Conservation (phyloP, 768 basidiomycete species). For the Naganishia vaughanmartiniae region DNA sequence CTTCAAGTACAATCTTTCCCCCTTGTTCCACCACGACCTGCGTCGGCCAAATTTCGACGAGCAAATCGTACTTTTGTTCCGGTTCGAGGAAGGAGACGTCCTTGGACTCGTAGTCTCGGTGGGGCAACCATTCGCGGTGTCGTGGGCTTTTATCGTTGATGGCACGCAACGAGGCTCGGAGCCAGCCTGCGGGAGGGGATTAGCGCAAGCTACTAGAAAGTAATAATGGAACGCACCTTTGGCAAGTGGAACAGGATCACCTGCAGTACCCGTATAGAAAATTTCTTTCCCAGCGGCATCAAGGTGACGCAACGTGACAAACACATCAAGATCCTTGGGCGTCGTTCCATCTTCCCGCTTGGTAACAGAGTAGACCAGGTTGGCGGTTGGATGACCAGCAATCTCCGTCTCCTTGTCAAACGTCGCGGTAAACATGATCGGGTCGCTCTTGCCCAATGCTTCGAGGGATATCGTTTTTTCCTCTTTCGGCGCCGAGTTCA, state of each 20-base stretch:
- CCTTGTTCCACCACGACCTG: slow-evolving; percentile 36
- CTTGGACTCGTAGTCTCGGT: slow-evolving; percentile 37
- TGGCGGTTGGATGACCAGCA: slow-evolving; percentile 37
- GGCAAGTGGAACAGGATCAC: slow-evolving; percentile 37
- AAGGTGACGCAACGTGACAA: slow-evolving; percentile 38
- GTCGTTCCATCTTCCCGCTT: slow-evolving; percentile 31
- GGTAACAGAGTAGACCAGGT: slow-evolving; percentile 29
- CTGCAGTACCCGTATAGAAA: slow-evolving; percentile 40
- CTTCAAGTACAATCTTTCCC: slow-evolving; percentile 33
- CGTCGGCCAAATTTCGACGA: slow-evolving; percentile 47
- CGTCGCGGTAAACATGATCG: slow-evolving; percentile 29
- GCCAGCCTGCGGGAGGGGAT: slow-evolving; percentile 34
- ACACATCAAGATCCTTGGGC: slow-evolving; percentile 40
- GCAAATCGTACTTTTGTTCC: slow-evolving; percentile 30
- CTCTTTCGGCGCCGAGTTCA: not conserved
- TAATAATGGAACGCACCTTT: slow-evolving; percentile 30
- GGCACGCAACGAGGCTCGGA: slow-evolving; percentile 39
- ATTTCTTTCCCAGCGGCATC: slow-evolving; percentile 36
- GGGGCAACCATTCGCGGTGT: slow-evolving; percentile 39
- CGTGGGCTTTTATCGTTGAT: slow-evolving; percentile 37
- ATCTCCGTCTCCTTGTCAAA: slow-evolving; percentile 40
- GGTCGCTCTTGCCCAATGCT: slow-evolving; percentile 32
- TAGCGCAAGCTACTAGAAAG: not conserved
- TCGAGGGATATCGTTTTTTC: slow-evolving; percentile 26
- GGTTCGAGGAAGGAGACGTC: slow-evolving; percentile 36